Base-by-base conservation (phyloP, 306 rosid species). In the Fragaria ananassa region DNA sequence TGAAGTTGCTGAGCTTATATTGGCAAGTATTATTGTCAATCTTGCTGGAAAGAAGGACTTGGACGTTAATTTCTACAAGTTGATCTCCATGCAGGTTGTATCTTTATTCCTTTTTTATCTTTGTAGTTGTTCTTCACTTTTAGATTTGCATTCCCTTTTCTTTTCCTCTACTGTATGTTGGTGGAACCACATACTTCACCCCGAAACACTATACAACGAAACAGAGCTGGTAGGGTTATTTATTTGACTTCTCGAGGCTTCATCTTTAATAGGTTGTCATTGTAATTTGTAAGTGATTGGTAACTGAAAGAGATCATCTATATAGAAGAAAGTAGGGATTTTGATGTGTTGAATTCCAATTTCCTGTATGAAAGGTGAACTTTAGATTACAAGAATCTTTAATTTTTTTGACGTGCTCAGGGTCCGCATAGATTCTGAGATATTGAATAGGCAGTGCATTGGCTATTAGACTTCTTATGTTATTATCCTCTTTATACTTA, bases 1-100 rank as follows among this genome's bases (percentile, higher is more conserved):
- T 81, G 97, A 93, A 84, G 86, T 86, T 78, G 94, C 98, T 23
- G 97, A 93, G 88, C 91, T 93, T 67, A 88, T 93, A 64, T 84
- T 91, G 78, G 94, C 98, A 46, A 74, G 88, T 85, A 81, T 91
- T 68, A 75, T 90, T 69, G 97, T 93, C 76, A 87, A 93, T 84
- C 81, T 93, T 39, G 83, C 97, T 75, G 83, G 96, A 71, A 88
- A 93, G 88, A 91, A 86, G 79, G 93, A 90, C 77, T 47, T 86
- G 64, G 96, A 84, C 49, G 77, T 88, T 74, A 87, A 90, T 86
- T 88, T 93, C 74, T 89, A 82, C 79, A 83, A 79, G 46, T 76
- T 91, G 80, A 83, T 93, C 62, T 90, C 93, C 19, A 47, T 44
- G 77, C 88, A 90, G 98, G 98, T 93, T 70, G 68, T 62, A 82